phyloP scores from a whole-genome alignment of 2,329 filamentous ascomycete genomes.

The Colletotrichum sp. region DNA sequence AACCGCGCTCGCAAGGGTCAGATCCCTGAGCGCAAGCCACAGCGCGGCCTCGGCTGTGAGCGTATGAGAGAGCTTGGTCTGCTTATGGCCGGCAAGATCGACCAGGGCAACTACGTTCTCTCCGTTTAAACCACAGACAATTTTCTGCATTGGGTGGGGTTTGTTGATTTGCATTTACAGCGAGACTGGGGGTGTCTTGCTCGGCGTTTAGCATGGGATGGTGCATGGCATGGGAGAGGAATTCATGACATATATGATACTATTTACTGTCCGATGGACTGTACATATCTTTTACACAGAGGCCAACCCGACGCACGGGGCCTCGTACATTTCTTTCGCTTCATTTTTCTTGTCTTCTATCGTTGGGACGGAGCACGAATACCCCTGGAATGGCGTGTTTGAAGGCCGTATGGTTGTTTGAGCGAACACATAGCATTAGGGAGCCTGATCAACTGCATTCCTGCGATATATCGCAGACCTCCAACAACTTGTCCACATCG shows the following conservation, averaged over 20 bases:
- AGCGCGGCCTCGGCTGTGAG: slow-evolving; percentile 87
- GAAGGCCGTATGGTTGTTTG: slow-evolving; percentile 19
- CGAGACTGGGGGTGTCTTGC: neutral
- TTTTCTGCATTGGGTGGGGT: neutral
- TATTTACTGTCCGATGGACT: slow-evolving; percentile 18
- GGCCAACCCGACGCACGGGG: neutral
- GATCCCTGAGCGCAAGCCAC: slow-evolving; percentile 66
- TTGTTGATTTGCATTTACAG: neutral
- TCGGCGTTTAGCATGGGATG: slow-evolving; percentile 19
- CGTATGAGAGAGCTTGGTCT: slow-evolving; percentile 88
- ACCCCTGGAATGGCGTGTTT: slow-evolving; percentile 21
- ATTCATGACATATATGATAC: slow-evolving; percentile 26
- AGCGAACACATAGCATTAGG: slow-evolving; percentile 21
- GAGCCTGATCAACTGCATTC: slow-evolving; percentile 22
- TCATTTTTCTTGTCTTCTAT: neutral
- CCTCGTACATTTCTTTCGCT: slow-evolving; percentile 14
- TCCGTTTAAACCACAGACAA: slow-evolving; percentile 58
- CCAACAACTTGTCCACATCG: neutral
- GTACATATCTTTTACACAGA: slow-evolving; percentile 20
- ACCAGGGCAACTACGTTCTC: slow-evolving; percentile 77
- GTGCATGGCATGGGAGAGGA: slow-evolving; percentile 22
- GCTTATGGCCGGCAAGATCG: slow-evolving; percentile 81
- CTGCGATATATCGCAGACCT: slow-evolving; percentile 21
- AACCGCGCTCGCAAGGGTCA: slow-evolving; percentile 77
- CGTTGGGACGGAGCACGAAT: slow-evolving; percentile 17